Evolutionary conservation across 1,284 basidiomycete genomes (phyloP).

Genomic region (Coniferiporia weirii): DNA sequence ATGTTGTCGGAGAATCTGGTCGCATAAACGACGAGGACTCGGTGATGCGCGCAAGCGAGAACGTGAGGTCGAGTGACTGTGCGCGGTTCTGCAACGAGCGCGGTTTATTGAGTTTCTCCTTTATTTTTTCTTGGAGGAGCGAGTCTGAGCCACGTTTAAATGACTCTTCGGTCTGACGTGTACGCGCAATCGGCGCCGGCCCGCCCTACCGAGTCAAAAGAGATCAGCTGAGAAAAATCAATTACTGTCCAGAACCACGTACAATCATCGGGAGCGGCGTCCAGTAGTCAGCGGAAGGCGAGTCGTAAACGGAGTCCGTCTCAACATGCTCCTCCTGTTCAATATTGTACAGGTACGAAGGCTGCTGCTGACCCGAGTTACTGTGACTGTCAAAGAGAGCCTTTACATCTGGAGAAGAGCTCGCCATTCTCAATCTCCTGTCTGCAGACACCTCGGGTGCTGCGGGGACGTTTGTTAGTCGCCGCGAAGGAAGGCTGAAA

Average conservation of each 20-base stretch:
- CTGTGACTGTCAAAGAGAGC: slow-evolving; percentile 77
- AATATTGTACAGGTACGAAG: slow-evolving; percentile 69
- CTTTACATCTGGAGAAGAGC: slow-evolving; percentile 91
- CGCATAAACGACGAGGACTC: slow-evolving; percentile 57
- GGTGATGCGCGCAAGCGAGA: slow-evolving; percentile 70
- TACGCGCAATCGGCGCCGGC: slow-evolving; percentile 51
- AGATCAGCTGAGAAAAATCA: slow-evolving; percentile 14
- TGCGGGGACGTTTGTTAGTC: slow-evolving; percentile 12
- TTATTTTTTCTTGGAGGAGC: slow-evolving; percentile 79
- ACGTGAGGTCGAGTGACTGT: slow-evolving; percentile 75
- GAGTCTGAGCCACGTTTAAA: slow-evolving; percentile 85
- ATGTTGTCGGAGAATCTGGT: slow-evolving; percentile 73
- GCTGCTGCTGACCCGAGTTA: slow-evolving; percentile 24
- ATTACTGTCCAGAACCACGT: slow-evolving; percentile 29
- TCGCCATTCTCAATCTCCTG: slow-evolving; percentile 75
- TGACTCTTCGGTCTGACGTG: slow-evolving; percentile 64
- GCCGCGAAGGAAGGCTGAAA: slow-evolving; percentile 17
- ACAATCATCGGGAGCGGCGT: slow-evolving; percentile 74
- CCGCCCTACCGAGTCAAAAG: slow-evolving; percentile 42
- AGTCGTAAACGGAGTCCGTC: slow-evolving; percentile 18
- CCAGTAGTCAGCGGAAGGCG: slow-evolving; percentile 52
- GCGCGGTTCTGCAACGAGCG: slow-evolving; percentile 74
- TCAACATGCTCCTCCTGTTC: slow-evolving; percentile 60
- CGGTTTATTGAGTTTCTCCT: slow-evolving; percentile 70
- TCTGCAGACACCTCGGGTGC: slow-evolving; percentile 40